Evolutionary conservation across 805 yeast genomes (phyloP).

Genomic region (Saturnispora besseyi): DNA sequence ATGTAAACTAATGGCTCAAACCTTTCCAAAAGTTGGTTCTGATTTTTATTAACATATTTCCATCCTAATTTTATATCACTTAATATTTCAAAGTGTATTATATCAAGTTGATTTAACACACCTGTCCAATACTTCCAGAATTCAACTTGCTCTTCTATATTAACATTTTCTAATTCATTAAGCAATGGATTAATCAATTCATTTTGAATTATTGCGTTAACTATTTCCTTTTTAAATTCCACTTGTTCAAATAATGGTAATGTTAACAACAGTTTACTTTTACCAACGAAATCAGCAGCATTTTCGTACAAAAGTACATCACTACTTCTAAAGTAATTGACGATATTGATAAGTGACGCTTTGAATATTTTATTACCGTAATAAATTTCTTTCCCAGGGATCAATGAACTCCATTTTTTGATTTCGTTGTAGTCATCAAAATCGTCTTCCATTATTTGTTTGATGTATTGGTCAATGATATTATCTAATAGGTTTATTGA

Average conservation of each 20-base stretch:
- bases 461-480: not conserved
- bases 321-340: not conserved
- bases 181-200: not conserved
- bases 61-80: constrained; percentile 1
- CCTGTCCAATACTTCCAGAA: constrained; percentile 5
- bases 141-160: not conserved
- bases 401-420: not conserved
- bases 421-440: not conserved
- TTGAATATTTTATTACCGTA: constrained; percentile 1
- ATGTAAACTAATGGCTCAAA: not conserved
- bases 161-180: not conserved
- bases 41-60: constrained; percentile 1
- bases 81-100: not conserved
- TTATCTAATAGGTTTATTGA: not conserved
- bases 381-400: constrained; percentile 13
- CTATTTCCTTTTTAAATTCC: not conserved
- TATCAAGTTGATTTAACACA: not conserved
- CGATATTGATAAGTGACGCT: not conserved
- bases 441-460: not conserved
- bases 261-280: not conserved
- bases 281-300: not conserved
- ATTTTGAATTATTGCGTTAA: not conserved
- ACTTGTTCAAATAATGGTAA: not conserved
- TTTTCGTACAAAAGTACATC: not conserved
- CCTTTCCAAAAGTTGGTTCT: not conserved